Conservation (phyloP, 345 rosid genomes). For the Gossypium raimondii region DNA sequence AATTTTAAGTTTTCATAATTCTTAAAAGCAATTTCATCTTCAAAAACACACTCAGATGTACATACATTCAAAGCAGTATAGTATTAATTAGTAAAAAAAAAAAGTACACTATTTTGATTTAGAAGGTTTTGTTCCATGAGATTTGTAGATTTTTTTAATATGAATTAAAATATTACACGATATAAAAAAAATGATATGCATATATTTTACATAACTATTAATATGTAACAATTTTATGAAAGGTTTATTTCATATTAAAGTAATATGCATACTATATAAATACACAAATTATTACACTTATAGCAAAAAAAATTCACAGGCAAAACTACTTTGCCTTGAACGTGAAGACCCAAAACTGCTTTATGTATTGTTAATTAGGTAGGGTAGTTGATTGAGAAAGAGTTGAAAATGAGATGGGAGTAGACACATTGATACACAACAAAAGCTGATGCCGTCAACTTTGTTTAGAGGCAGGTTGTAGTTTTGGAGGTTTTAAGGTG, state of each 20-base stretch:
- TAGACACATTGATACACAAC: background rate
- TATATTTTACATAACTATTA: too few species aligned
- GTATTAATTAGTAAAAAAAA: background rate
- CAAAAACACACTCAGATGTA: background rate
- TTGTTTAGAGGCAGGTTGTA: background rate
- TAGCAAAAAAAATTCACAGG: background rate
- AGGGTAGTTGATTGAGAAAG: background rate
- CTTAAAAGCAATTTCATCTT: background rate
- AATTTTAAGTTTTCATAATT: background rate
- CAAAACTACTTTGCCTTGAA: background rate
- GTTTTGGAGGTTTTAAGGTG: background rate
- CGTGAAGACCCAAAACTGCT: background rate
- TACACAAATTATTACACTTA: background rate
- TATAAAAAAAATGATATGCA: too few species aligned
- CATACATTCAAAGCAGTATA: too few species aligned
- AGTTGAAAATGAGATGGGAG: background rate
- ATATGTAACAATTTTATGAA: too few species aligned
- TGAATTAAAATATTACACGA: too few species aligned
- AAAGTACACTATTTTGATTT: background rate
- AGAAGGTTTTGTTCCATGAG: background rate
- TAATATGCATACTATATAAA: too few species aligned
- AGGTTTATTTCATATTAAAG: too few species aligned
- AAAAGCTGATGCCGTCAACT: conserved; percentile 7
- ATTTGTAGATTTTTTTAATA: too few species aligned
- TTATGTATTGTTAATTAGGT: background rate